These are phyloP conservation scores for Hypoxylon subgilvum DNA, from an alignment of 495 filamentous ascomycete genomes.

Conservation along the genomic window DNA sequence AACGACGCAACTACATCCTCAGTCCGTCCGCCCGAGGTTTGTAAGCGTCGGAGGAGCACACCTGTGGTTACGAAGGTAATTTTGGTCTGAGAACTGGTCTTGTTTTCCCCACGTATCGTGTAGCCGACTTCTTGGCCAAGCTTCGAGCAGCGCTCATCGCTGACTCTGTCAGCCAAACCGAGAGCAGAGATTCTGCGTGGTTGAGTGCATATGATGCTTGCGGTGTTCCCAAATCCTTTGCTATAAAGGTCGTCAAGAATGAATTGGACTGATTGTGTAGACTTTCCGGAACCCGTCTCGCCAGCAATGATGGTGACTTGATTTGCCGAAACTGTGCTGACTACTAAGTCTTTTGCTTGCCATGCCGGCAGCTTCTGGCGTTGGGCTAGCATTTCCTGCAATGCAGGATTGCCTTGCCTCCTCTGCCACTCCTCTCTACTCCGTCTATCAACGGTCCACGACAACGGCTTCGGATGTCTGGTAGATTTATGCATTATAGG, in stretches of 20 bases:
- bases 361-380: slow-evolving; percentile 84
- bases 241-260: slow-evolving; percentile 89
- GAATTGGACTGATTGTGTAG: slow-evolving; percentile 96
- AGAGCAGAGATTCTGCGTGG: slow-evolving; percentile 93
- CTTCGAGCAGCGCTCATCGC: slow-evolving; percentile 80
- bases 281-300: slow-evolving; percentile 96
- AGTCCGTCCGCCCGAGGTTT: slow-evolving; percentile 78
- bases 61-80: slow-evolving; percentile 97
- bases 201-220: slow-evolving; percentile 96
- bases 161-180: slow-evolving; percentile 90
- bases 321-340: slow-evolving; percentile 70
- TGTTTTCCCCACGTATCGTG: slow-evolving; percentile 90
- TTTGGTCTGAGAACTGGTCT: slow-evolving; percentile 68
- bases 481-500: slow-evolving; percentile 47
- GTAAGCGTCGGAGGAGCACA: slow-evolving; percentile 87
- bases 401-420: slow-evolving; percentile 56
- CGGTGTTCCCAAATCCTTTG: slow-evolving; percentile 70
- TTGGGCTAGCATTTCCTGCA: slow-evolving; percentile 72
- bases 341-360: slow-evolving; percentile 76
- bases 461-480: slow-evolving; percentile 59
- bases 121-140: slow-evolving; percentile 94
- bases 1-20: slow-evolving; percentile 80
- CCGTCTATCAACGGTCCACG: slow-evolving; percentile 47
- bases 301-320: slow-evolving; percentile 96
- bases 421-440: slow-evolving; percentile 56